Conservation (phyloP, 768 basidiomycete genomes). For the Rhizopogon salebrosus region DNA sequence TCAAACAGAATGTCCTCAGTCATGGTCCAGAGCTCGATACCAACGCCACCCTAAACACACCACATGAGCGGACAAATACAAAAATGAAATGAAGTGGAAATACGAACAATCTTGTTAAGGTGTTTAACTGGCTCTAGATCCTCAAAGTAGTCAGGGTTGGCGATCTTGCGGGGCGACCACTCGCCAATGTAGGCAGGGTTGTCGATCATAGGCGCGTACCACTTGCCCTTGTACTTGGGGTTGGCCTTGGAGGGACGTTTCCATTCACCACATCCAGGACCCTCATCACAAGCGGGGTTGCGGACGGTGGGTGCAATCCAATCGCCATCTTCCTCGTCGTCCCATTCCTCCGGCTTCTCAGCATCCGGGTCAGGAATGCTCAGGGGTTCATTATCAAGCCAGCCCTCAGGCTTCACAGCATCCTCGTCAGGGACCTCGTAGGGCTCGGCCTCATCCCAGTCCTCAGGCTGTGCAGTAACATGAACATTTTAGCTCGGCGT, state of each 20-base stretch:
- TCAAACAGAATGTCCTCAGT: constrained; percentile 91
- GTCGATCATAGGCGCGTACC: constrained; percentile 91
- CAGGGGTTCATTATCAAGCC: constrained; percentile 86
- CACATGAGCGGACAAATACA: constrained; percentile 2
- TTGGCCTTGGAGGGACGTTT: constrained; percentile 83
- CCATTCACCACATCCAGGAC: constrained; percentile 95
- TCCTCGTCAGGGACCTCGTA: constrained; percentile 86
- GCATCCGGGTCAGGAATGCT: constrained; percentile 88
- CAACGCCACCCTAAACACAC: constrained; percentile 73
- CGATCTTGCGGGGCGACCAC: constrained; percentile 88
- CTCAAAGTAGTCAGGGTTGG: constrained; percentile 90
- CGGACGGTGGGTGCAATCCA: constrained; percentile 88
- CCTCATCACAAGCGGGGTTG: constrained; percentile 89
- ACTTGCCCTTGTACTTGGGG: constrained; percentile 97
- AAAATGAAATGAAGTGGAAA: too few relatives aligned
- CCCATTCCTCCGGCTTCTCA: constrained; percentile 98
- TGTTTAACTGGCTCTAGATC: constrained; percentile 77
- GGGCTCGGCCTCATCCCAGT: constrained; percentile 98
- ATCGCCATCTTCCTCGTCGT: constrained; percentile 98
- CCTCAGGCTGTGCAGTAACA: constrained; percentile 56
- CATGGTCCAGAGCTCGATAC: constrained; percentile 99
- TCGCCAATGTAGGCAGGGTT: constrained; percentile 97
- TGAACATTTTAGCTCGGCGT: neutral
- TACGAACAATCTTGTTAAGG: constrained; percentile 78
- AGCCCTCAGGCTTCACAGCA: constrained; percentile 88